These are phyloP conservation scores for Ogataea paradorogensis DNA, from an alignment of 805 yeast genomes.

Conservation along the genomic window DNA sequence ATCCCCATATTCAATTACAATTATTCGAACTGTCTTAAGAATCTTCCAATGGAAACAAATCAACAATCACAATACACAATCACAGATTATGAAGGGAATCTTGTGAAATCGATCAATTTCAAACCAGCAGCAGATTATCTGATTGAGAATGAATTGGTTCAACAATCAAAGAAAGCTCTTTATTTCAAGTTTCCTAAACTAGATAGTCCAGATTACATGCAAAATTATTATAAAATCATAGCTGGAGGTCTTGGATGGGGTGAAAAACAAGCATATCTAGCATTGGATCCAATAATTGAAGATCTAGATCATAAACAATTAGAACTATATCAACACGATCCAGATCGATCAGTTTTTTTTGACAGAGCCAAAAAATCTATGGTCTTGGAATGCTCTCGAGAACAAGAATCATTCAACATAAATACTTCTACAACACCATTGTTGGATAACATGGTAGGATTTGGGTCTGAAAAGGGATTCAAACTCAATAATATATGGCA, in stretches of 20 bases:
- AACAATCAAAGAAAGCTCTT: conserved; percentile 24
- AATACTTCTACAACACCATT: background rate
- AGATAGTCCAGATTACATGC: conserved; percentile 11
- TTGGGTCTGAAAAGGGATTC: conserved; percentile 37
- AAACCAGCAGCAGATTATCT: conserved; percentile 56
- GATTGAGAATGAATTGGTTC: conserved; percentile 41
- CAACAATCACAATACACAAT: conserved; percentile 34
- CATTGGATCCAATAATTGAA: conserved; percentile 56
- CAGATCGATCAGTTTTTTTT: conserved; percentile 1
- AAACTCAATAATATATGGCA: conserved; percentile 30
- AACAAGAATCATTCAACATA: background rate
- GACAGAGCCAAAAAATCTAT: conserved; percentile 4
- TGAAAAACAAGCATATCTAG: conserved; percentile 62
- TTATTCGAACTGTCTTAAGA: conserved; percentile 12
- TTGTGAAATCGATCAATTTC: conserved; percentile 54
- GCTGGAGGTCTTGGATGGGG: conserved; percentile 85
- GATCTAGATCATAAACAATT: conserved; percentile 21
- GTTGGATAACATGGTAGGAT: conserved; percentile 26
- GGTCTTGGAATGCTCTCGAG: conserved; percentile 25
- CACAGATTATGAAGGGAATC: conserved; percentile 53
- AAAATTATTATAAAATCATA: conserved; percentile 46
- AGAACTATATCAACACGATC: conserved; percentile 20
- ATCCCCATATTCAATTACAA: background rate
- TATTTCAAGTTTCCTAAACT: conserved; percentile 21
- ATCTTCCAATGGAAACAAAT: conserved; percentile 4